phyloP scores from a whole-genome alignment of 768 basidiomycete species.

The Naganishia friedmannii region DNA sequence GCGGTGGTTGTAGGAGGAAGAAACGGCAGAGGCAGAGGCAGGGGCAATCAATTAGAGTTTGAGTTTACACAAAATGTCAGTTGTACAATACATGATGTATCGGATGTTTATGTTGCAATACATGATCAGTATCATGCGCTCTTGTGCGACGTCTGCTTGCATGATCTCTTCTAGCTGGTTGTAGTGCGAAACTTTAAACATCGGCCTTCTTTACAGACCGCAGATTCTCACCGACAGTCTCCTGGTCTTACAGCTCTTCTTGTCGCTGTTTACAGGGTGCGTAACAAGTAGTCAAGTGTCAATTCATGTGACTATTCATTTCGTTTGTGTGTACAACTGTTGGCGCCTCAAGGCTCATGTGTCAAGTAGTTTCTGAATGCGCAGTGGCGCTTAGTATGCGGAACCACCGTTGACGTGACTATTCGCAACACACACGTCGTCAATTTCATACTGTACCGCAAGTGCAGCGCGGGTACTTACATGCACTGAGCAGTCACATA shows the following conservation, averaged over 20 bases:
- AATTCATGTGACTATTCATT: neutral
- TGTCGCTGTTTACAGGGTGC: no score
- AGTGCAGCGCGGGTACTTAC: neutral
- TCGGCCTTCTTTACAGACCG: no score
- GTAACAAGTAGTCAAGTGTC: no score
- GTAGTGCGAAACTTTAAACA: no score
- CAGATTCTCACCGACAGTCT: no score
- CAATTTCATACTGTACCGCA: neutral
- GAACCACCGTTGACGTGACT: constrained; percentile 22
- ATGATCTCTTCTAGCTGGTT: no score
- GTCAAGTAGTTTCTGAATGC: neutral
- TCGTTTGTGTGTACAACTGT: constrained; percentile 1
- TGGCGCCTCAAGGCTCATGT: neutral
- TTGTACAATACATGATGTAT: constrained; percentile 19
- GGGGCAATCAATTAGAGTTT: no score
- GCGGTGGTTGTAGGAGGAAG: neutral
- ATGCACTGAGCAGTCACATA: constrained; percentile 49
- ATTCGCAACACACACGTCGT: neutral
- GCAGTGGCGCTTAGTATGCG: constrained; percentile 1
- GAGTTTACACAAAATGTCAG: neutral
- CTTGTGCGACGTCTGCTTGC: no score
- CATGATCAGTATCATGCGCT: neutral
- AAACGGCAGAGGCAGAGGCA: neutral
- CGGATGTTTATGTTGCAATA: neutral
- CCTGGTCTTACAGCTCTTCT: no score